Evolutionary conservation across 2,329 filamentous ascomycete genomes (phyloP).

Genomic region (Ascomycota sp.): DNA sequence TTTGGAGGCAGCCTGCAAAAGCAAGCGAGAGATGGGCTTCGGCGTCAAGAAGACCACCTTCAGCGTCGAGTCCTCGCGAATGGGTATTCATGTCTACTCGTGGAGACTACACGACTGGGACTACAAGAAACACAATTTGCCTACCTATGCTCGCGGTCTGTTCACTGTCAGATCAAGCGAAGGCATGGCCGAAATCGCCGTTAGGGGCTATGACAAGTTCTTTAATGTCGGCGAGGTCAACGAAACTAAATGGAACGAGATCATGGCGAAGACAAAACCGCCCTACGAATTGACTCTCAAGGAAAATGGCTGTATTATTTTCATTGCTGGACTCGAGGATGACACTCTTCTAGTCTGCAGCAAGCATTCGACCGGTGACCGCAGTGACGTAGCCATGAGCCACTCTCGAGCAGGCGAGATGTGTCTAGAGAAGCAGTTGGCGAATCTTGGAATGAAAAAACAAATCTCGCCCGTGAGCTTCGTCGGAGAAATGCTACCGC

Average conservation of each 20-base stretch:
- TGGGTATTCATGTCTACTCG: slow-evolving; percentile 55
- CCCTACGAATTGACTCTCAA: slow-evolving; percentile 94
- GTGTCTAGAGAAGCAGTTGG: slow-evolving; percentile 65
- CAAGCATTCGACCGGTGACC: slow-evolving; percentile 82
- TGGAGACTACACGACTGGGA: slow-evolving; percentile 94
- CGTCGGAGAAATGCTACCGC: slow-evolving; percentile 74
- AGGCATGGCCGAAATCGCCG: slow-evolving; percentile 55
- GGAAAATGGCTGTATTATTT: slow-evolving; percentile 99
- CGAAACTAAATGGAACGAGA: slow-evolving; percentile 66
- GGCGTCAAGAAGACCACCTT: slow-evolving; percentile 70
- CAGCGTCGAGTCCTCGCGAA: slow-evolving; percentile 37
- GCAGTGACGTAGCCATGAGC: slow-evolving; percentile 51
- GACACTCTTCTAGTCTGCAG: slow-evolving; percentile 88
- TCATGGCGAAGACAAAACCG: slow-evolving; percentile 53
- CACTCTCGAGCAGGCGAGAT: slow-evolving; percentile 70
- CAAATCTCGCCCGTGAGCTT: slow-evolving; percentile 58
- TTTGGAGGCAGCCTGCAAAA: too few relatives aligned
- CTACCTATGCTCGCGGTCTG: slow-evolving; percentile 80
- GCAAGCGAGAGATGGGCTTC: slow-evolving; percentile 21
- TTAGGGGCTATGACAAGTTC: slow-evolving; percentile 95
- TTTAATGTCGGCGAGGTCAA: slow-evolving; percentile 79
- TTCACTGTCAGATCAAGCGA: slow-evolving; percentile 61
- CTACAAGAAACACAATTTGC: slow-evolving; percentile 72
- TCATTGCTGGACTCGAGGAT: slow-evolving; percentile 79
- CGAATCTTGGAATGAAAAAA: slow-evolving; percentile 53